phyloP scores from a whole-genome alignment of 164 flowering plant species.

The Umbellularia californica region DNA sequence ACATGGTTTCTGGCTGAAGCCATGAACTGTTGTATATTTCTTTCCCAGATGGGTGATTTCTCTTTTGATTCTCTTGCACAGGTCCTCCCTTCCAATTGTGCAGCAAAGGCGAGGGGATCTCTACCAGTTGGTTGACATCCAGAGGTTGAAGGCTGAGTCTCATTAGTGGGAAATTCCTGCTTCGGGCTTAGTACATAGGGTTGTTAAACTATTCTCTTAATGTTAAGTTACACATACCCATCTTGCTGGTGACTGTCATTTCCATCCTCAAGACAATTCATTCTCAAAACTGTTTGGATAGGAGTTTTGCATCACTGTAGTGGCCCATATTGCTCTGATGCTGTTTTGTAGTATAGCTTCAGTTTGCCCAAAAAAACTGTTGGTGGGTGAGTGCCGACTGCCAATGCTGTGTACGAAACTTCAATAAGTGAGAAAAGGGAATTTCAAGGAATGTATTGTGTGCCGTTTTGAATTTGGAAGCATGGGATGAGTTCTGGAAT shows the following conservation, averaged over 20 bases:
- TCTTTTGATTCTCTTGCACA: conserved; percentile 17
- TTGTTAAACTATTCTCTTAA: not conserved
- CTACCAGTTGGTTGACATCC: conserved; percentile 79
- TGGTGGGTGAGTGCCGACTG: no score
- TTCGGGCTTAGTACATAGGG: not conserved
- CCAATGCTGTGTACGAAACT: no score
- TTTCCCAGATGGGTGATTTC: not conserved
- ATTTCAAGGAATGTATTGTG: no score
- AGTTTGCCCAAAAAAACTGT: no score
- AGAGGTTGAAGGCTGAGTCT: conserved; percentile 32
- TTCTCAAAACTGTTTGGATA: not conserved
- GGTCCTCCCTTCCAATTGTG: conserved; percentile 66
- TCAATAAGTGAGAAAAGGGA: no score
- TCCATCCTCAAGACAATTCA: not conserved
- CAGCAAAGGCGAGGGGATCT: conserved; percentile 91
- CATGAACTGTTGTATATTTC: not conserved
- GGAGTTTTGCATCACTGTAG: not conserved
- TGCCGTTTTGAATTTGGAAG: no score
- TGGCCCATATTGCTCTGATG: not conserved
- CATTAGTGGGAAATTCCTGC: not conserved
- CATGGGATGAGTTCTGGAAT: no score
- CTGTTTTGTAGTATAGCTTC: not conserved
- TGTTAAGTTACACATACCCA: not conserved
- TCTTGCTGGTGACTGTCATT: not conserved
- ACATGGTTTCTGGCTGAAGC: not conserved